phyloP scores from a whole-genome alignment of 2,329 filamentous ascomycete species.

The Phaeosphaeriaceae sp. region DNA sequence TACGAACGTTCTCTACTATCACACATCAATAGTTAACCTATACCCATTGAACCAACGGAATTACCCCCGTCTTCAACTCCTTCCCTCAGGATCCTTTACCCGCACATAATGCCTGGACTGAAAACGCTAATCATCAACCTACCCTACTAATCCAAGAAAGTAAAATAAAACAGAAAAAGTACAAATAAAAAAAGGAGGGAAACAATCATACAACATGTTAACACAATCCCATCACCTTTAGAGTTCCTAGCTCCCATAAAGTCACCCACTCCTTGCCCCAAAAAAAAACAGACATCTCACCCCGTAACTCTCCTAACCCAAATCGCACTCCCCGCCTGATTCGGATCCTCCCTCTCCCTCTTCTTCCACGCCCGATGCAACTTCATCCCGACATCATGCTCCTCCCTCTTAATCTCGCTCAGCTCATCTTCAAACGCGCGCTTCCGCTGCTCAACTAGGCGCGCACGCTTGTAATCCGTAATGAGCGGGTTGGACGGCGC shows the following conservation, averaged over 20 bases:
- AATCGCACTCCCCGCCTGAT: slow-evolving; percentile 39
- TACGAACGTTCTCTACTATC: no score
- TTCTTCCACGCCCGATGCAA: slow-evolving; percentile 49
- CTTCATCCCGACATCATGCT: slow-evolving; percentile 50
- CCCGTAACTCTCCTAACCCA: slow-evolving; percentile 50
- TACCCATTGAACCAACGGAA: no score
- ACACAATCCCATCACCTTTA: no score
- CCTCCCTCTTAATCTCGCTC: slow-evolving; percentile 44
- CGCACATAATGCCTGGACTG: no score
- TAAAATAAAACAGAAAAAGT: not conserved
- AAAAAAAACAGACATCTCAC: not conserved
- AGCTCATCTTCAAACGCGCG: slow-evolving; percentile 47
- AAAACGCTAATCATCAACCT: no score
- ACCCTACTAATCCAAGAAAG: no score
- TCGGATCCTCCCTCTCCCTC: slow-evolving; percentile 47
- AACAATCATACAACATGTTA: no score
- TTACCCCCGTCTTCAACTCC: no score
- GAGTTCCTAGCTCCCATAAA: no score
- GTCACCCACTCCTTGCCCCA: not conserved
- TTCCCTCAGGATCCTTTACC: no score
- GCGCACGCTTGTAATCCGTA: slow-evolving; percentile 43
- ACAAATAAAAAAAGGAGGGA: not conserved
- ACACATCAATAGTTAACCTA: no score
- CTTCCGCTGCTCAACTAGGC: slow-evolving; percentile 44
- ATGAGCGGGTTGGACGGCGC: slow-evolving; percentile 48